Evolutionary conservation across 495 filamentous ascomycete genomes (phyloP), one percentile per base, ranked within the genome.

Genomic region (Podospora pseudocomata): DNA sequence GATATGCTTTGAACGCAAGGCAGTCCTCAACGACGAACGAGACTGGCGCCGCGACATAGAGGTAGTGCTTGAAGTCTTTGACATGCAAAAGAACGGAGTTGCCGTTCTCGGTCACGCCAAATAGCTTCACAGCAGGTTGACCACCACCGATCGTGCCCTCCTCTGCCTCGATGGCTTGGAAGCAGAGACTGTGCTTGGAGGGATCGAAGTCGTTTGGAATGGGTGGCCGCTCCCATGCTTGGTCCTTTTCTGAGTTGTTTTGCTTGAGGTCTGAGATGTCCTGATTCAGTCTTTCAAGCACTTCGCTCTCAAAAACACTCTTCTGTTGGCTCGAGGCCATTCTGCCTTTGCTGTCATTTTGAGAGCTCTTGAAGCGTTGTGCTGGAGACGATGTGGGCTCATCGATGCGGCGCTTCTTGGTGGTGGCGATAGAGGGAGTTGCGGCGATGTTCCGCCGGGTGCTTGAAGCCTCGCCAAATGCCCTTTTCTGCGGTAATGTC

Each of bases 41-140:
- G 5, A 94, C 81, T 0, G 95, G 95, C 1, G 95, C 95, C 9
- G 92, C 89, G 60, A 98, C 88, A 73, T 97, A 99, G 63, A 99
- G 86, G 73, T 99, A 99, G 77, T 98, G 95, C 67, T 91, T 88
- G 78, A 99, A 99, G 75, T 92, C 92, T 5, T 91, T 97, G 66
- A 99, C 93, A 78, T 99, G 94, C 19, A 99, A 84, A 67, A 98
- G 83, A 9, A 97, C 94, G 1, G 95, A 98, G 80, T 99, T 92
- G 68, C 95, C 95, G 57, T 85, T 80, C 82, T 95, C 92, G n/a
- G 94, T 97, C n/a, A 97, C 92, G 72, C 95, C 95, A 77, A 97
- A 99, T 16, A 99, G 85, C 78, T 92, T 92, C 67, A 98, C 85
- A 0, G 91, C 87, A 1, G 90, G 82, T 73, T 86, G 88, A 19